A percentile compares a stretch with the other conserved stretches of the same genome.
These are phyloP conservation scores for Trichosporon asahii DNA, from an alignment of 1,284 basidiomycete species.

Conservation along the genomic window DNA sequence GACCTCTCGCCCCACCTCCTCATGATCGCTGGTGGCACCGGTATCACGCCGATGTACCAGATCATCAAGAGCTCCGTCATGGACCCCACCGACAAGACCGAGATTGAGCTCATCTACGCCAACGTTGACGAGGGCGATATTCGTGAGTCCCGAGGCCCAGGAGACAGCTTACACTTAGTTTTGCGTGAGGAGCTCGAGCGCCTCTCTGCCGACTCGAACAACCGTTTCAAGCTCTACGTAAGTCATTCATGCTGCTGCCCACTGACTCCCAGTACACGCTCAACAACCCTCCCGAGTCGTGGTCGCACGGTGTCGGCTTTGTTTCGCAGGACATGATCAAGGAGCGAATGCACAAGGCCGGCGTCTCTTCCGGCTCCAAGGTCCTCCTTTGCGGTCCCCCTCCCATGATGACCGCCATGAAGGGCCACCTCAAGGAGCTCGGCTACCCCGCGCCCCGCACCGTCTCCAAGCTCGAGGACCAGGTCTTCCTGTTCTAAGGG, in stretches of 20 bases:
- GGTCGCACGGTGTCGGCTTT: constrained; percentile 88
- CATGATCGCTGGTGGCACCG: constrained; percentile 93
- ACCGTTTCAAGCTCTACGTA: constrained; percentile 70
- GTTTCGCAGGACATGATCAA: constrained; percentile 93
- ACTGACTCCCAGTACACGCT: constrained; percentile 58
- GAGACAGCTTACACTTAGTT: constrained; percentile 51
- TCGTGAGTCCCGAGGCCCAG: constrained; percentile 41
- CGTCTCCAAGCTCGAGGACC: constrained; percentile 88
- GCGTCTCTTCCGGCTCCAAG: constrained; percentile 63
- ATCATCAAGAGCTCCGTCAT: constrained; percentile 83
- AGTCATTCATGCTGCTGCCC: constrained; percentile 15
- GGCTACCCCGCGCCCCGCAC: constrained; percentile 81
- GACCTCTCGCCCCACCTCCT: constrained; percentile 71
- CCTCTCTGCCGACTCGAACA: constrained; percentile 58
- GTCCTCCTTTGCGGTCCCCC: constrained; percentile 88
- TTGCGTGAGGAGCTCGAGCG: constrained; percentile 76
- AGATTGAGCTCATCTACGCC: constrained; percentile 86
- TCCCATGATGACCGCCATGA: constrained; percentile 96
- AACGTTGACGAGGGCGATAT: constrained; percentile 90
- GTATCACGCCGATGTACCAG: constrained; percentile 98
- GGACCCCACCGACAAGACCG: constrained; percentile 79
- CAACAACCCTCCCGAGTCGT: constrained; percentile 83
- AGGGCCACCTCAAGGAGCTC: constrained; percentile 86
- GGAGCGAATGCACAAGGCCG: constrained; percentile 57
- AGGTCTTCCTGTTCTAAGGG: constrained; percentile 59